Base-by-base conservation (phyloP, 352 stramenopile species). In the Phytophthora megakarya region DNA sequence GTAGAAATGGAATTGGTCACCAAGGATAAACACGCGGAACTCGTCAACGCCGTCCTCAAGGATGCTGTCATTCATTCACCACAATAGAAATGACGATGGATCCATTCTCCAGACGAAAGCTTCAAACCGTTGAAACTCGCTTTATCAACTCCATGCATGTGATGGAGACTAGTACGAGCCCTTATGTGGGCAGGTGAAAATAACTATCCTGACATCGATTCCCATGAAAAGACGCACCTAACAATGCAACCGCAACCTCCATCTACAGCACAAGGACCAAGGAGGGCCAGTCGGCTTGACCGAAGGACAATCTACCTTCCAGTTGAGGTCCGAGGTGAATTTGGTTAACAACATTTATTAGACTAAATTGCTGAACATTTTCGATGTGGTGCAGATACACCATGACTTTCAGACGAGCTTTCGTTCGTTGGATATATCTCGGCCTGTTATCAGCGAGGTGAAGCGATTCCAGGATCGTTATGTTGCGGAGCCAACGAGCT, bases 1-100 rank as follows among this genome's bases (percentile, higher is more conserved):
- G 67, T 83, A 53, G 87, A 95, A 55, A 72, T 93, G 40, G 87
- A 95, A 68, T 63, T 94, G 23, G 33, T 82, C 25, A 77, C 84
- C 0, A 75, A 73, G 35, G 56, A 65, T 13, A 76, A 73, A 7
- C 64, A 86, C 12, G 39, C 75, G 3, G 49, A 73, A 18, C 62
- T 86, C n/a, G 82, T 88, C 3, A 65, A 81, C 32, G 65, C 61
- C 3, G 70, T 85, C 1, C 61, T 86, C 12, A 54, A 75, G 2
- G 51, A 35, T 52, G 68, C 80, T 26, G 48, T 47, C 18, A 63
- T 90, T 30, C 67, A 81, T 42, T 28, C 42, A 11, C 35, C 67
- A 35, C 47, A 76, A 26, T 57, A 60, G 45, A 42, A 12, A 37
- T 52, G 33, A 23, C 19, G 28, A 15, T 28, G 49, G 26, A n/a